Conservation (phyloP, 192 early-diverging fungal species). For the Obelidium mucronatum region DNA sequence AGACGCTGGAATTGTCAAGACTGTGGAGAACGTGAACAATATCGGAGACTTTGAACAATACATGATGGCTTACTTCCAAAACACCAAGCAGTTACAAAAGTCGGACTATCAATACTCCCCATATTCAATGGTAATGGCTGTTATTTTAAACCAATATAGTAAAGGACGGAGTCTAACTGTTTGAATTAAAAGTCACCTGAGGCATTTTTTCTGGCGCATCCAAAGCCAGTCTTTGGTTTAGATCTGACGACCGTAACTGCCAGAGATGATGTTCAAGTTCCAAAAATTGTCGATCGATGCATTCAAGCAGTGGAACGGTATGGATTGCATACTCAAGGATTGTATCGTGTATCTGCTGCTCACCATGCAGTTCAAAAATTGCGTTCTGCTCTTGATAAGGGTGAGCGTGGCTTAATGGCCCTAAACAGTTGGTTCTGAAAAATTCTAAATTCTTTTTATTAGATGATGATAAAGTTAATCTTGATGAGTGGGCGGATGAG, state of each 20-base stretch:
- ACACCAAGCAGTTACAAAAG: slow-evolving; percentile 44
- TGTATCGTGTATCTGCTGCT: slow-evolving; percentile 91
- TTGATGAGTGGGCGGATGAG: slow-evolving; percentile 71
- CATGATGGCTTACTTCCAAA: slow-evolving; percentile 38
- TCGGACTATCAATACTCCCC: slow-evolving; percentile 48
- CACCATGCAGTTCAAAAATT: slow-evolving; percentile 78
- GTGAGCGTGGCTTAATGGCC: slow-evolving; percentile 41
- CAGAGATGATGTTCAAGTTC: slow-evolving; percentile 76
- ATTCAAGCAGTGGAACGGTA: slow-evolving; percentile 83
- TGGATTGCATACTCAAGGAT: slow-evolving; percentile 65
- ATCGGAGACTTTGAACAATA: slow-evolving; percentile 53
- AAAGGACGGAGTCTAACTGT: too few relatives aligned
- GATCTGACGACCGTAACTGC: slow-evolving; percentile 67
- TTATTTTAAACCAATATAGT: slow-evolving; percentile 7
- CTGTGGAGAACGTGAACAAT: slow-evolving; percentile 51
- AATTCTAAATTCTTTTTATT: not conserved
- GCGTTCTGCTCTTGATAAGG: slow-evolving; percentile 74
- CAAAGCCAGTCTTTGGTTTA: slow-evolving; percentile 84
- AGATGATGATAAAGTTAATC: slow-evolving; percentile 71
- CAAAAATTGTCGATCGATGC: slow-evolving; percentile 80
- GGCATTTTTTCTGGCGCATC: slow-evolving; percentile 68
- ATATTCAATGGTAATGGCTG: slow-evolving; percentile 35
- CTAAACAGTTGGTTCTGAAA: not conserved
- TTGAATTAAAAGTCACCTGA: slow-evolving; percentile 59
- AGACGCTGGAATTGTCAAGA: slow-evolving; percentile 41